Evolutionary conservation across 2,329 filamentous ascomycete genomes (phyloP).

Genomic region (Metarhizium humberi): DNA sequence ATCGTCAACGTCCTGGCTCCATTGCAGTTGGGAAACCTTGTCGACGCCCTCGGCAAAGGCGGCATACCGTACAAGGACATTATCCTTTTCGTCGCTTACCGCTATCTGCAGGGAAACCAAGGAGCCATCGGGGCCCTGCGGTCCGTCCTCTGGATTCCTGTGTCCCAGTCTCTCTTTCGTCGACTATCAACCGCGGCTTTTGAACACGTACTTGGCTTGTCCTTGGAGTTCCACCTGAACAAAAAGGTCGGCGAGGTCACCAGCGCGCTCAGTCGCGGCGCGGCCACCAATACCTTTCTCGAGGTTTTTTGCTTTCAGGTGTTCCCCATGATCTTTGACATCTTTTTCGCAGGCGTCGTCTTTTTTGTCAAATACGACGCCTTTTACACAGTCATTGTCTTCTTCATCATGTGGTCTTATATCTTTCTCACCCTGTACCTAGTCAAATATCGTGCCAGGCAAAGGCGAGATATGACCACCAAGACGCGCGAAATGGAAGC

Average conservation of each 20-base stretch:
- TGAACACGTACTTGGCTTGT: conserved; percentile 35
- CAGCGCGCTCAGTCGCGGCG: conserved; percentile 37
- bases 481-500: conserved; percentile 39
- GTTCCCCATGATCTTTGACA: conserved; percentile 40
- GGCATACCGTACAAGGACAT: conserved; percentile 32
- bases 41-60: conserved; percentile 30
- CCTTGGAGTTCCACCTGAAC: conserved; percentile 40
- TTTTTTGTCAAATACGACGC: conserved; percentile 36
- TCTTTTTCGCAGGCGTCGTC: conserved; percentile 36
- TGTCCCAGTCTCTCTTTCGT: conserved; percentile 33
- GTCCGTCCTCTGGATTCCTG: conserved; percentile 37
- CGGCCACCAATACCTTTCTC: conserved; percentile 38
- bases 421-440: conserved; percentile 42
- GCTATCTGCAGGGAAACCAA: conserved; percentile 35
- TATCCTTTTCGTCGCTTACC: conserved; percentile 32
- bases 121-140: conserved; percentile 32
- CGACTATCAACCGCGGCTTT: conserved; percentile 35
- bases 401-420: conserved; percentile 39
- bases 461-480: conserved; percentile 33
- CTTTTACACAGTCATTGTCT: conserved; percentile 38
- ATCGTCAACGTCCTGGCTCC: conserved; percentile 34
- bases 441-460: conserved; percentile 34
- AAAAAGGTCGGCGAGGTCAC: conserved; percentile 43
- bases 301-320: conserved; percentile 39
- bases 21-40: conserved; percentile 29